Percentiles rank a stretch among this genome's conserved stretches.
These are phyloP conservation scores for Fragosphaeria purpurea DNA, from an alignment of 2,329 filamentous ascomycete species.

Conservation along the genomic window DNA sequence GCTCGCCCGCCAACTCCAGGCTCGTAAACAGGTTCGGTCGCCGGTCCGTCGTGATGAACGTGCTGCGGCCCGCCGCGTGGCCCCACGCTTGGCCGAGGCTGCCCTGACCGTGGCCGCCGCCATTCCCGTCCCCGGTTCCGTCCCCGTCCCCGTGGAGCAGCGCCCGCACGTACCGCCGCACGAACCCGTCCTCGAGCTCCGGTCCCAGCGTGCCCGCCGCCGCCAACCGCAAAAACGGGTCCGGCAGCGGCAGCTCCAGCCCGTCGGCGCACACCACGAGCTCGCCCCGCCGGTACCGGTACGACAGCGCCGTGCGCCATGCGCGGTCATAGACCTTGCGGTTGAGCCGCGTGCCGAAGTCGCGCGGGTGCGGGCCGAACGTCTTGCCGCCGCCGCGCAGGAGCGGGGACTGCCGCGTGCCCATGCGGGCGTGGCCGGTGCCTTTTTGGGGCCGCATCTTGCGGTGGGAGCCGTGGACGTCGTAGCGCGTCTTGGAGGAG, in stretches of 20 bases:
- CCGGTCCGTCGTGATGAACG: conserved; percentile 58
- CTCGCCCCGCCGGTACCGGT: conserved; percentile 80
- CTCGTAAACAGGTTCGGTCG: conserved; percentile 56
- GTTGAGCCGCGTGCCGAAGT: conserved; percentile 77
- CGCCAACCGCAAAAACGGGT: conserved; percentile 36
- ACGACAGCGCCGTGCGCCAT: conserved; percentile 87
- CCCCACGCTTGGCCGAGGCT: conserved; percentile 53
- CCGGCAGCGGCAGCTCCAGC: conserved; percentile 53
- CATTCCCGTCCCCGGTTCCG: neutral
- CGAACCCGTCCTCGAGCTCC: conserved; percentile 37
- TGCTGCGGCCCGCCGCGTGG: conserved; percentile 54
- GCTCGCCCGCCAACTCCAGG: conserved; percentile 51
- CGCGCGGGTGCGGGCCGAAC: conserved; percentile 82
- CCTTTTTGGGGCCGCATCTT: conserved; percentile 89
- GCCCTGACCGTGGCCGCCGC: conserved; percentile 3
- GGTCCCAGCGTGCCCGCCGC: conserved; percentile 22
- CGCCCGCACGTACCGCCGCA: conserved; percentile 51
- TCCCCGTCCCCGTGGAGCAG: conserved; percentile 44
- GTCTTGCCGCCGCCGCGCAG: conserved; percentile 76
- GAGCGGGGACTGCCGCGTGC: conserved; percentile 73
- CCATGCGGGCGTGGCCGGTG: conserved; percentile 66
- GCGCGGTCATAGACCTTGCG: conserved; percentile 91
- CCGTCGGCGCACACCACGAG: conserved; percentile 74
- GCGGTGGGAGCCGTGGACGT: conserved; percentile 71
- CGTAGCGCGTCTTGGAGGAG: conserved; percentile 66